A percentile compares a stretch with the other conserved stretches of the same genome.
These are phyloP conservation scores for Chrysosporium queenslandicum DNA, from an alignment of 2,329 filamentous ascomycete genomes.

Conservation along the genomic window DNA sequence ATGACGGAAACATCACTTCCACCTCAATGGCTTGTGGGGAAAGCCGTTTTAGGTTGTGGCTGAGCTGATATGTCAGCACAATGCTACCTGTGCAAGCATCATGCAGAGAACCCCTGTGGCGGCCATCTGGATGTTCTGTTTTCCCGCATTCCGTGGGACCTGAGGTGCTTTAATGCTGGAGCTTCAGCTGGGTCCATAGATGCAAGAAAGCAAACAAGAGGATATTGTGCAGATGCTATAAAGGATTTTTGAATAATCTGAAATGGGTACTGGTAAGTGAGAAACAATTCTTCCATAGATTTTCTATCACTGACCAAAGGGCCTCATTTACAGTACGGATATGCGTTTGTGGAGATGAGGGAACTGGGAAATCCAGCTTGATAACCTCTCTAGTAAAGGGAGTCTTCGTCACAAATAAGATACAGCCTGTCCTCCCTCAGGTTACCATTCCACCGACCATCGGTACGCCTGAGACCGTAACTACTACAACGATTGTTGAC, in stretches of 20 bases:
- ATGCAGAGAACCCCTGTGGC: not conserved
- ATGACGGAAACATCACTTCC: not conserved
- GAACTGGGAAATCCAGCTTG: slow-evolving; percentile 84
- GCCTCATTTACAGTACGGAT: slow-evolving; percentile 60
- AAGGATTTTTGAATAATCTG: not conserved
- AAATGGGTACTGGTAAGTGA: slow-evolving; percentile 15
- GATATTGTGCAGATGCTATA: no score
- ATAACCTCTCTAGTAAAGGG: slow-evolving; percentile 96
- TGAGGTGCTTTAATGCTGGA: not conserved
- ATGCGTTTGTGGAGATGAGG: slow-evolving; percentile 93
- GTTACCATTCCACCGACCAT: slow-evolving; percentile 91
- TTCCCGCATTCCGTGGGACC: not conserved
- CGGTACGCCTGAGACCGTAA: slow-evolving; percentile 90
- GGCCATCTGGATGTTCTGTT: not conserved
- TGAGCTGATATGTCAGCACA: not conserved
- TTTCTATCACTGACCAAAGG: not conserved
- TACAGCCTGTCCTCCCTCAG: slow-evolving; percentile 85
- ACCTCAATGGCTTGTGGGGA: not conserved
- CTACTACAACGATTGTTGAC: slow-evolving; percentile 84
- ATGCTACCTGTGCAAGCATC: no score
- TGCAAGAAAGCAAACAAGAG: no score
- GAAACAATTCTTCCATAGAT: not conserved
- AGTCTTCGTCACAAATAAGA: slow-evolving; percentile 89
- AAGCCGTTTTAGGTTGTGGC: not conserved
- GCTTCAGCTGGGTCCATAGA: not conserved